Percentiles rank a stretch among this genome's conserved stretches.
phyloP scores from a whole-genome alignment of 2,329 filamentous ascomycete genomes.

The Colletotrichum sojae region DNA sequence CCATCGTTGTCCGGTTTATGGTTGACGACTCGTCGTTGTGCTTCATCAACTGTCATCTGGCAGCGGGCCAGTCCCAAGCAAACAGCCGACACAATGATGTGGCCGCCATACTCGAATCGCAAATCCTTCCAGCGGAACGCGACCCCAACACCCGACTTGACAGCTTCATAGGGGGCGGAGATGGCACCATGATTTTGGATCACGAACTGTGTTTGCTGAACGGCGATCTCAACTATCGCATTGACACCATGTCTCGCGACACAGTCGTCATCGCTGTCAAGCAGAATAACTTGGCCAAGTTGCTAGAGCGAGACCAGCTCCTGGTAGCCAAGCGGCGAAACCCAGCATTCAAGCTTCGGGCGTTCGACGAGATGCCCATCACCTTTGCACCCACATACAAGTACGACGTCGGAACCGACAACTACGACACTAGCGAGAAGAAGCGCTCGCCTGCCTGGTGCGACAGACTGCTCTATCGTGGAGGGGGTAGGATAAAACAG shows the following conservation, averaged over 20 bases:
- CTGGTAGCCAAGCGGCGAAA: slow-evolving; percentile 91
- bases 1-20: slow-evolving; percentile 90
- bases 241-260: slow-evolving; percentile 96
- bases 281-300: slow-evolving; percentile 83
- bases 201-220: slow-evolving; percentile 98
- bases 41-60: slow-evolving; percentile 97
- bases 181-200: slow-evolving; percentile 94
- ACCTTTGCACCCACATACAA: slow-evolving; percentile 97
- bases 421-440: slow-evolving; percentile 96
- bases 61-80: slow-evolving; percentile 92
- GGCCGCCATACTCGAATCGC: slow-evolving; percentile 87
- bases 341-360: slow-evolving; percentile 87
- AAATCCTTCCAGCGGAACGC: slow-evolving; percentile 79
- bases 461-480: slow-evolving; percentile 90
- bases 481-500: slow-evolving; percentile 86
- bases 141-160: slow-evolving; percentile 79
- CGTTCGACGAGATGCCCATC: slow-evolving; percentile 92
- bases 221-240: slow-evolving; percentile 97
- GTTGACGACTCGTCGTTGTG: slow-evolving; percentile 95
- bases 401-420: slow-evolving; percentile 95
- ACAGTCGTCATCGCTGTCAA: slow-evolving; percentile 90
- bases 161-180: slow-evolving; percentile 90
- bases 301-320: slow-evolving; percentile 94
- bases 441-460: slow-evolving; percentile 96
- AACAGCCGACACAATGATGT: slow-evolving; percentile 94